Conservation (phyloP, 2,329 filamentous ascomycete genomes). For the Phaeosphaeria sp. region DNA sequence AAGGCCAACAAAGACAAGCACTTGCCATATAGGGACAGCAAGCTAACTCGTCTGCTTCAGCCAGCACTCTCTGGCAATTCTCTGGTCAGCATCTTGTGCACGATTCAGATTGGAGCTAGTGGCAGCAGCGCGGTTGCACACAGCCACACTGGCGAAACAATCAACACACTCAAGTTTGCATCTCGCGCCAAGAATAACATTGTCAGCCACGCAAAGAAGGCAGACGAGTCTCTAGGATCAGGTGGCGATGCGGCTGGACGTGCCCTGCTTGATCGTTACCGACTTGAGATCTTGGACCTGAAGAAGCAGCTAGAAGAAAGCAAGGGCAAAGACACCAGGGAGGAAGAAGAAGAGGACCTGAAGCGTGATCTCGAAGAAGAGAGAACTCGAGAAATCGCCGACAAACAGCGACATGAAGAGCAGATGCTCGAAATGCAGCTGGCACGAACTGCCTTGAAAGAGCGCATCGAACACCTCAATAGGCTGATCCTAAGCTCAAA, state of each 20-base stretch:
- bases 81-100: conserved; percentile 95
- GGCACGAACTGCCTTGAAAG: conserved; percentile 91
- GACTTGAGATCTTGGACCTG: conserved; percentile 88
- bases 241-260: conserved; percentile 83
- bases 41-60: conserved; percentile 90
- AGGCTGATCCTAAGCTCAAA: conserved; percentile 94
- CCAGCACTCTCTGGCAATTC: conserved; percentile 92
- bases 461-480: conserved; percentile 96
- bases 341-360: conserved; percentile 56
- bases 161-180: conserved; percentile 97
- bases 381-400: conserved; percentile 69
- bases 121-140: conserved; percentile 73
- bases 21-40: conserved; percentile 95
- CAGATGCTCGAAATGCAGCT: conserved; percentile 99
- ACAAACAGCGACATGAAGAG: conserved; percentile 87
- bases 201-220: conserved; percentile 93
- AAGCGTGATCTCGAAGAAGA: conserved; percentile 75
- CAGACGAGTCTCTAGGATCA: conserved; percentile 82
- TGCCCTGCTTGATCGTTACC: conserved; percentile 89
- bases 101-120: conserved; percentile 84
- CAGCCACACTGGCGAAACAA: conserved; percentile 82
- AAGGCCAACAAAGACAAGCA: conserved; percentile 91
- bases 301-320: conserved; percentile 79
- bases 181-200: conserved; percentile 98
- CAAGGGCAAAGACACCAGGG: conserved; percentile 66